phyloP scores from a whole-genome alignment of 1,284 basidiomycete species.

The Cutaneotrichosporon curvatum region DNA sequence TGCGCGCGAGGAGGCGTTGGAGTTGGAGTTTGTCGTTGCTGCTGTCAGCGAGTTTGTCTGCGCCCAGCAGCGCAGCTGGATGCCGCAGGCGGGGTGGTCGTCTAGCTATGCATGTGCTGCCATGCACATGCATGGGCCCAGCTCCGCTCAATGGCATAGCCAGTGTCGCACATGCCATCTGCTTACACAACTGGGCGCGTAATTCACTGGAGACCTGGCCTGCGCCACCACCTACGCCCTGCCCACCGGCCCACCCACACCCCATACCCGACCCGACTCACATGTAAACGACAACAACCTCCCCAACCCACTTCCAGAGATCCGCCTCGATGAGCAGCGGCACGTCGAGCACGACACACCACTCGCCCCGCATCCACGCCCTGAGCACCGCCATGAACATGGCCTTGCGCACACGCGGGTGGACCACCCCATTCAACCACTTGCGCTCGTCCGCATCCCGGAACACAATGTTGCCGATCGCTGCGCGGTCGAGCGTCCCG shows the following conservation, averaged over 20 bases:
- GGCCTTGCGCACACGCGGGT: constrained; percentile 73
- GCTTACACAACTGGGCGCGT: background rate
- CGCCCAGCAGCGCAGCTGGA: background rate
- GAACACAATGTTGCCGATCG: constrained; percentile 80
- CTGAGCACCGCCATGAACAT: constrained; percentile 65
- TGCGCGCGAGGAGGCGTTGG: constrained; percentile 64
- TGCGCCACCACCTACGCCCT: too few species aligned
- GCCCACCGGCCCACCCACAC: too few species aligned
- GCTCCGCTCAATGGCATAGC: too few species aligned
- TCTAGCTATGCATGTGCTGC: too few species aligned
- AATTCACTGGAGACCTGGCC: too few species aligned
- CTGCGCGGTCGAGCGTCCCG: constrained; percentile 71
- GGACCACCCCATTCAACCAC: constrained; percentile 75
- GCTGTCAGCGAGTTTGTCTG: constrained; percentile 54
- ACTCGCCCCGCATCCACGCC: constrained; percentile 70
- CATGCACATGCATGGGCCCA: too few species aligned
- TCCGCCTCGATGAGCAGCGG: constrained; percentile 89
- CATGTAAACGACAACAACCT: constrained; percentile 74
- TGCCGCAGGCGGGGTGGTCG: background rate
- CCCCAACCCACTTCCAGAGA: constrained; percentile 76
- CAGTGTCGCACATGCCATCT: too few species aligned
- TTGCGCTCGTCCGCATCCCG: constrained; percentile 64
- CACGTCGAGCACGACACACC: constrained; percentile 78
- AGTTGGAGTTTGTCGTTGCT: constrained; percentile 58
- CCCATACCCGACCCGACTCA: too few species aligned